Conservation (phyloP, 148 eudicot genomes). For the Heliosperma pusillum region DNA sequence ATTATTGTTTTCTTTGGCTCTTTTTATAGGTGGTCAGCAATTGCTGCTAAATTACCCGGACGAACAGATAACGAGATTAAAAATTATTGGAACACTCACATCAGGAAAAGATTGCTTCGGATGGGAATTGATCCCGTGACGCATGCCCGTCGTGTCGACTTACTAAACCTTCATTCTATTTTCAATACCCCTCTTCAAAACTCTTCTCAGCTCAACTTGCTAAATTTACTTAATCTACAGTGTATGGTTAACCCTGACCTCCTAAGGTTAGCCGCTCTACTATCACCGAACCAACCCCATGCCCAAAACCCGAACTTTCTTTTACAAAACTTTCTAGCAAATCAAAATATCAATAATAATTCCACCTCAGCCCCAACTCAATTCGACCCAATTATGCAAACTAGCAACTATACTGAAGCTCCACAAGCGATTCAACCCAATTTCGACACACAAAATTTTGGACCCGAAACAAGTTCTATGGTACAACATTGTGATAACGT, state of each 20-base stretch:
- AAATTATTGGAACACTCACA: conserved; percentile 95
- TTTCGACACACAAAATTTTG: conserved; percentile 5
- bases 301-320: conserved; percentile 28
- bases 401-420: conserved; percentile 1
- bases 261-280: conserved; percentile 51
- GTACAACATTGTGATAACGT: conserved; percentile 12
- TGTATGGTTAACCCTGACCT: conserved; percentile 61
- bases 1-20: background rate
- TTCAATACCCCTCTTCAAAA: conserved; percentile 39
- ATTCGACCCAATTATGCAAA: conserved; percentile 13
- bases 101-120: conserved; percentile 63
- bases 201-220: conserved; percentile 43
- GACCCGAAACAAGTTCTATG: background rate
- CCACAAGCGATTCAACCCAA: conserved; percentile 34
- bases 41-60: conserved; percentile 88
- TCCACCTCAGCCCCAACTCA: background rate
- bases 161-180: conserved; percentile 58
- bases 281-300: conserved; percentile 37
- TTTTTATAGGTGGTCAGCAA: conserved; percentile 80
- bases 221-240: conserved; percentile 54
- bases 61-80: conserved; percentile 94
- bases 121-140: conserved; percentile 98
- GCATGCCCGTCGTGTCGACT: conserved; percentile 76
- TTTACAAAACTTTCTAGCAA: conserved; percentile 30
- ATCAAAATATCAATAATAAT: background rate